phyloP scores from a whole-genome alignment of 768 basidiomycete species.

The Saitozyma sp. region DNA sequence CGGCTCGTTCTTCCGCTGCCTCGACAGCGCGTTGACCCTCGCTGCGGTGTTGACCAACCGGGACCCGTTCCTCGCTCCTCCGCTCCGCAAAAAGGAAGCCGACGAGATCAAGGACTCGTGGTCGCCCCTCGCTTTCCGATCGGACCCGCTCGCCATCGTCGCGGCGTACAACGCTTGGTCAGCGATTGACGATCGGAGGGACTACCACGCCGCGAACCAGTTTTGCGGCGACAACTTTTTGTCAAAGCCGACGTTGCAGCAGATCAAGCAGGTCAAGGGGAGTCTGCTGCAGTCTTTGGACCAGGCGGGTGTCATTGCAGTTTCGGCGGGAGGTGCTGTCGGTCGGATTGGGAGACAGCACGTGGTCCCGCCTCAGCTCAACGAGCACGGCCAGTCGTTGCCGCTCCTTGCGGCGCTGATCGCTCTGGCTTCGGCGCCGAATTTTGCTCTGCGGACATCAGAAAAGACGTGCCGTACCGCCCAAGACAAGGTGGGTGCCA shows the following conservation, averaged over 20 bases:
- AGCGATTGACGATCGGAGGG: constrained; percentile 65
- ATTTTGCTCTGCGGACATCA: constrained; percentile 77
- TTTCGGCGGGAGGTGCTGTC: constrained; percentile 66
- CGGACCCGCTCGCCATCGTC: constrained; percentile 76
- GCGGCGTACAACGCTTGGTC: constrained; percentile 82
- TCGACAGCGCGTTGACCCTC: constrained; percentile 72
- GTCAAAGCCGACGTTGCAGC: constrained; percentile 75
- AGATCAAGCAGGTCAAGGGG: constrained; percentile 75
- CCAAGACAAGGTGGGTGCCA: constrained; percentile 70
- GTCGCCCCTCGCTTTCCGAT: constrained; percentile 70
- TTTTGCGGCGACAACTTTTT: constrained; percentile 85
- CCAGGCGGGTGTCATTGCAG: constrained; percentile 75
- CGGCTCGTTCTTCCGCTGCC: constrained; percentile 88
- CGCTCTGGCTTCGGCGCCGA: constrained; percentile 81
- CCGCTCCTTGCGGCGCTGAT: constrained; percentile 81
- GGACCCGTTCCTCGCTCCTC: constrained; percentile 84
- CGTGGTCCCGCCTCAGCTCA: constrained; percentile 44
- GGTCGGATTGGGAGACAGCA: constrained; percentile 16
- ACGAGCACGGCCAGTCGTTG: constrained; percentile 52
- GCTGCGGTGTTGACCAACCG: constrained; percentile 89
- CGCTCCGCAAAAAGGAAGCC: constrained; percentile 71
- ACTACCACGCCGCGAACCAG: constrained; percentile 66
- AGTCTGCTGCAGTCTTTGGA: constrained; percentile 77
- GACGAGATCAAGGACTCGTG: constrained; percentile 72
- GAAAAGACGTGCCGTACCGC: constrained; percentile 67